Evolutionary conservation across 495 filamentous ascomycete species (phyloP), one percentile per base, ranked within the genome.

Genomic region (Penicillium subrubescens): DNA sequence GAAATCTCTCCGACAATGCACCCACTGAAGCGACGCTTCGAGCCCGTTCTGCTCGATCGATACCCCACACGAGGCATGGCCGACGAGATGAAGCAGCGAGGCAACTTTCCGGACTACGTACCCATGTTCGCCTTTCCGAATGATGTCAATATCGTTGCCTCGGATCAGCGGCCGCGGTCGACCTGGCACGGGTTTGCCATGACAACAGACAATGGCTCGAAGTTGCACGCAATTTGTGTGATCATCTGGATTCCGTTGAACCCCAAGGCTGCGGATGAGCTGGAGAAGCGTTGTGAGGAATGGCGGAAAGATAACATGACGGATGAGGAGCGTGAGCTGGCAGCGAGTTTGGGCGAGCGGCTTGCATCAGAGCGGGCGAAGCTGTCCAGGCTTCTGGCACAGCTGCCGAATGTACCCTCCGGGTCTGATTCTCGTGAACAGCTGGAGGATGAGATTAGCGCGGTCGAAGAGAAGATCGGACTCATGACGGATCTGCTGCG

Each of bases 41-140:
- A 99, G 71, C 95, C 95, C 8, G 93, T 97, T 17, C 79, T 99
- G 19, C 85, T 99, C 31, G 95, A 99, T 73, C 84, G 94, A 73
- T 98, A 99, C 70, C 95, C 95, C 23, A 88, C 92, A 41, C 90
- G 91, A 72, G 84, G 86, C 65, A 90, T 93, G 79, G 72, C 85
- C n/a, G 94, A 97, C 29, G 92, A 96, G 66, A 68, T 87, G 60
- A 88, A 90, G 71, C 85, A 90, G 71, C 88, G 95, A 70, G 93
- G 92, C 48, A 87, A 87, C 57, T 97, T 99, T 73, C 95, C 95
- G 4, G 94, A 99, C 71, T 98, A 97, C 68, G 92, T 99, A 41
- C 95, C 95, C 29, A 98, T 99, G 95, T 99, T 98, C 71, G 93
- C 95, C 23, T 99, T 98, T 70, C 95, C 95, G 31, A 97, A 99